phyloP scores from a whole-genome alignment of 345 rosid genomes.

The Boechera stricta region DNA sequence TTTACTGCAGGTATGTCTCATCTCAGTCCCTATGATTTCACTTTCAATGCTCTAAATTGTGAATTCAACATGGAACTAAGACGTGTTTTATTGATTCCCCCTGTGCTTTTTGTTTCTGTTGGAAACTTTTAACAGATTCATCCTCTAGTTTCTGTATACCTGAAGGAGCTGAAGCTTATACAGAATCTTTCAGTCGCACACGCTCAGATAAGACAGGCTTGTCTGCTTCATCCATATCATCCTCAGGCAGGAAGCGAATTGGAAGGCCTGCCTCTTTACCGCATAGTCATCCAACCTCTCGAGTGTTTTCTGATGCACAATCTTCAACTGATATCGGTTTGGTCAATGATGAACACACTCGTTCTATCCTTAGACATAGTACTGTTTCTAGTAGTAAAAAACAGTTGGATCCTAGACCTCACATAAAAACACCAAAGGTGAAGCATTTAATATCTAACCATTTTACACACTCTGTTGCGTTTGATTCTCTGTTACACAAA shows the following conservation, averaged over 20 bases:
- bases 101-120: background rate
- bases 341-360: conserved; percentile 38
- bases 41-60: conserved; percentile 11
- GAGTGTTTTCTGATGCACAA: conserved; percentile 41
- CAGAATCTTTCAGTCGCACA: conserved; percentile 41
- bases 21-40: background rate
- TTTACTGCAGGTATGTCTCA: conserved; percentile 46
- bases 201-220: conserved; percentile 38
- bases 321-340: conserved; percentile 33
- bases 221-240: conserved; percentile 38
- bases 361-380: conserved; percentile 39
- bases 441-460: background rate
- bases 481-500: conserved; percentile 14
- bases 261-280: conserved; percentile 39
- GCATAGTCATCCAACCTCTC: conserved; percentile 30
- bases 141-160: conserved; percentile 44
- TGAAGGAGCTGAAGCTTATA: conserved; percentile 41
- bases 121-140: conserved; percentile 30
- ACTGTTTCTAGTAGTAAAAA: conserved; percentile 22
- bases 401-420: conserved; percentile 28
- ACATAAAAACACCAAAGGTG: conserved; percentile 39
- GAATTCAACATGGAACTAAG: background rate
- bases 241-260: conserved; percentile 30
- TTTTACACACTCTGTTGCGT: background rate
- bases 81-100: background rate